Evolutionary conservation across 495 filamentous ascomycete species (phyloP), one percentile per base, ranked within the genome.

Genomic region (Xylaria flabelliformis): DNA sequence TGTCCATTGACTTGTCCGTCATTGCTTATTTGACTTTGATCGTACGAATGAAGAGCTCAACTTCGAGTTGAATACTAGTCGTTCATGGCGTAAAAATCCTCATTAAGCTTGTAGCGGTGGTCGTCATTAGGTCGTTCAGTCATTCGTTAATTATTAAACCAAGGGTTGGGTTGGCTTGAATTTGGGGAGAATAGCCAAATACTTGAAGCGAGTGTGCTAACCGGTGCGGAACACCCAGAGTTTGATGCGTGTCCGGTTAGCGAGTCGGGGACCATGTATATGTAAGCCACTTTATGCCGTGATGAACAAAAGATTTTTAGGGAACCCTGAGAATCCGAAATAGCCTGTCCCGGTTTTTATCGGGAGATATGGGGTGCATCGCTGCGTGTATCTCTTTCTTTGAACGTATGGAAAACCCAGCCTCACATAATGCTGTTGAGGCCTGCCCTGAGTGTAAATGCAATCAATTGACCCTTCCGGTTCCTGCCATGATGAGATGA

Each of bases 371-470:
- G 72, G 70, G 79, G 79, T 85, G 84, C 84, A 86, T 86, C 83
- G 84, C 84, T 86, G 84, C 84, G 77, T 84, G 74, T 84, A 78
- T 80, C 77, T 84, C 79, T 73, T 80, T 82, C 78, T 79, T 76
- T 75, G 74, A 76, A 74, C 68, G 46, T 62, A 59, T 66, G 73
- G 75, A 76, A 75, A 82, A 79, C 76, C 70, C 76, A 76, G 75
- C 81, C 82, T 79, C 74, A 42, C 61, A 36, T 65, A 70, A 69
- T 80, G 83, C 83, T 82, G 69, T 79, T 73, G 72, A 78, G 75
- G 77, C 77, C 77, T 79, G 73, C 79, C 76, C 80, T 75, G 66
- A 70, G 77, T 80, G 81, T 80, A 86, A 85, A 86, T 86, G 84
- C 84, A 82, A 83, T 78, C 77, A 82, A 80, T 56, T 80, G 74